A percentile compares a stretch with the other conserved stretches of the same genome.
Evolutionary conservation across 805 yeast genomes (phyloP).

Genomic region (Candida palmyrensis): DNA sequence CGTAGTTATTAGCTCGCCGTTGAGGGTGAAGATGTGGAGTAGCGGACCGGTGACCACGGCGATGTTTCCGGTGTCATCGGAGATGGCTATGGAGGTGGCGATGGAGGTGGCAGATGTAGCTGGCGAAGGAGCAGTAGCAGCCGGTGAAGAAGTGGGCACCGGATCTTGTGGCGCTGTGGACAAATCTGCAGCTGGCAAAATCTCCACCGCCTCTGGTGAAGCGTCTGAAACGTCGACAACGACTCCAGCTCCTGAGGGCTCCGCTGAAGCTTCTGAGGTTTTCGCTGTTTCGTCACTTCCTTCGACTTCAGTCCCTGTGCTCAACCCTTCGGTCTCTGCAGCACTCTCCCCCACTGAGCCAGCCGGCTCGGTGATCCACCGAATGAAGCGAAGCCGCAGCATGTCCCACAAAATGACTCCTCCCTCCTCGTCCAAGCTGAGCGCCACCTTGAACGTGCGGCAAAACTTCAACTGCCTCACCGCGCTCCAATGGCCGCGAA

Average conservation of each 20-base stretch:
- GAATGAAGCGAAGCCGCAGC: slow-evolving; percentile 44
- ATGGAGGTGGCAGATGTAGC: too few species aligned
- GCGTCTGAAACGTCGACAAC: too few species aligned
- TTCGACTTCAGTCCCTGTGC: too few species aligned
- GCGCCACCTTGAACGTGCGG: slow-evolving; percentile 47
- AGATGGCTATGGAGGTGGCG: slow-evolving; percentile 41
- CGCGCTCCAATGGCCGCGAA: slow-evolving; percentile 54
- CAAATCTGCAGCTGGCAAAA: too few species aligned
- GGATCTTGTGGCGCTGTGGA: too few species aligned
- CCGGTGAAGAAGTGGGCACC: too few species aligned
- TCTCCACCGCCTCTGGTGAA: too few species aligned
- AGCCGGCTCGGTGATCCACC: slow-evolving; percentile 30
- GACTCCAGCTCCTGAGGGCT: too few species aligned
- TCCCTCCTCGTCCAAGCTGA: slow-evolving; percentile 55
- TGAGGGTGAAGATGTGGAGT: slow-evolving; percentile 43
- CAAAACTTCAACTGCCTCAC: slow-evolving; percentile 46
- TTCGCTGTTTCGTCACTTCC: slow-evolving; percentile 11
- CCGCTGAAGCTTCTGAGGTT: slow-evolving; percentile 13
- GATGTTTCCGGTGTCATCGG: slow-evolving; percentile 53
- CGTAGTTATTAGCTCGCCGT: slow-evolving; percentile 40
- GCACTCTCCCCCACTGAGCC: slow-evolving; percentile 1
- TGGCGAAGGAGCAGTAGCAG: too few species aligned
- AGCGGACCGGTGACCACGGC: slow-evolving; percentile 24
- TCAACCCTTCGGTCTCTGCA: slow-evolving; percentile 10
- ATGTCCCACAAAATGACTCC: slow-evolving; percentile 61